phyloP scores from a whole-genome alignment of 768 basidiomycete species.

The Xerocomus brunneocitrinus region DNA sequence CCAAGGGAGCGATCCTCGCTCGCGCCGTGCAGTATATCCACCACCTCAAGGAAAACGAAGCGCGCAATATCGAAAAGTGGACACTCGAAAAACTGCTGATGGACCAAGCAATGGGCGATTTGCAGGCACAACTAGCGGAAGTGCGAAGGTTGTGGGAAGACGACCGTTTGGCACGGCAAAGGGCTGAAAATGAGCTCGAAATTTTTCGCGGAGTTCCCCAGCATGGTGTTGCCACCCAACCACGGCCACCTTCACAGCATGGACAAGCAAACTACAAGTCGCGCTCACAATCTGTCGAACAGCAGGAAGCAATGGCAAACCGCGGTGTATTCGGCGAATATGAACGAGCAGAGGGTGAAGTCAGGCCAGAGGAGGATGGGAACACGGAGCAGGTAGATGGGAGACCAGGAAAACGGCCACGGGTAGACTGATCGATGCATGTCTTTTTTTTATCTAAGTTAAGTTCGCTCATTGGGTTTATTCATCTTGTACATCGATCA shows the following conservation, averaged over 20 bases:
- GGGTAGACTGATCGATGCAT: conserved; percentile 24
- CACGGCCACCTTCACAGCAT: conserved; percentile 18
- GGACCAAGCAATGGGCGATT: conserved; percentile 88
- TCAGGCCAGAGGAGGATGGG: conserved; percentile 14
- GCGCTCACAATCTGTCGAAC: conserved; percentile 28
- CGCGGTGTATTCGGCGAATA: conserved; percentile 8
- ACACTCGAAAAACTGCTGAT: conserved; percentile 87
- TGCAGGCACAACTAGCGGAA: conserved; percentile 81
- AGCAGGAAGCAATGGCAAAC: conserved; percentile 15
- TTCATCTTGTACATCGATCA: conserved; percentile 9
- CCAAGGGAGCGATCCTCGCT: conserved; percentile 84
- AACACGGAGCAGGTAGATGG: conserved; percentile 19
- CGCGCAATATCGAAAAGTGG: conserved; percentile 90
- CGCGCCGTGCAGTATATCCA: conserved; percentile 91
- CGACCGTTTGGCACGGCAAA: conserved; percentile 55
- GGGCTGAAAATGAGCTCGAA: conserved; percentile 64
- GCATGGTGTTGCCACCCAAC: background rate
- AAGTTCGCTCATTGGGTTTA: conserved; percentile 6
- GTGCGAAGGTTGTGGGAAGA: conserved; percentile 78
- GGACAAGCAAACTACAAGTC: conserved; percentile 10
- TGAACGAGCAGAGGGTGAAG: conserved; percentile 15
- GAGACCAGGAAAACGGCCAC: conserved; percentile 28
- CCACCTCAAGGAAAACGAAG: conserved; percentile 87
- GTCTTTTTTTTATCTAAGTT: conserved; percentile 11
- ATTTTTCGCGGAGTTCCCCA: conserved; percentile 34